Evolutionary conservation across 1,284 basidiomycete genomes (phyloP), one percentile per base, ranked within the genome.

Genomic region (Leccinum griseonigrum): DNA sequence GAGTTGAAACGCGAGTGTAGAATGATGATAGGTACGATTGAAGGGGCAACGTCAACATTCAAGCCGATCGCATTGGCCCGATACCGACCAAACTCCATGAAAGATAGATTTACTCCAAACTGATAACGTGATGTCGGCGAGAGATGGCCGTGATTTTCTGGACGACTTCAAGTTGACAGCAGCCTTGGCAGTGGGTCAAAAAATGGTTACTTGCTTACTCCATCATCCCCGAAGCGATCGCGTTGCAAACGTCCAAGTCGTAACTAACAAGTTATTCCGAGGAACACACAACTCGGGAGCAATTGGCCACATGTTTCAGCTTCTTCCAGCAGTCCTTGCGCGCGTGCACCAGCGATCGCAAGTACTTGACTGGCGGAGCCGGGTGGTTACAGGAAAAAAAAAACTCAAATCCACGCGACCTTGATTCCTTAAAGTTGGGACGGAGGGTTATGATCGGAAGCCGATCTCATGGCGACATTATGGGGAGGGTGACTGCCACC

Each of bases 381-480:
- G 13, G 26, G 22, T 50, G 11, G 46, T 50, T 50, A 26, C 46
- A 50, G 46, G 46, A 13, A 26, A 26, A 26, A 13, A 50, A 26
- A 50, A 36, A 50, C 46, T 14, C 46, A 50, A 26, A 50, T 50
- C 13, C 22, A 50, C 46, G 46, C 46, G 46, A 26, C 46, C 46
- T 46, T 50, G 46, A 38, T 38, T 38, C 36, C 14, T 38, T 38
- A 50, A 50, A 26, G 11, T 50, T 26, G 22, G 13, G 46, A 48
- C 46, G 46, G 46, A 22, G 46, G 6, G 46, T 48, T 26, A 48
- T 48, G 46, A 48, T 48, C 46, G 13, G 18, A 50, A 50, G 46
- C 55, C 43, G 50, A 57, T 65, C 57, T 26, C 54, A 29, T 66
- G 31, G 60, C 57, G 26, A 66, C 48, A 58, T 62, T 54, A 53